Percentiles rank a stretch among this genome's conserved stretches.
phyloP scores from a whole-genome alignment of 202 grass and related monocot genomes.

The Schoenoplectus triqueter region DNA sequence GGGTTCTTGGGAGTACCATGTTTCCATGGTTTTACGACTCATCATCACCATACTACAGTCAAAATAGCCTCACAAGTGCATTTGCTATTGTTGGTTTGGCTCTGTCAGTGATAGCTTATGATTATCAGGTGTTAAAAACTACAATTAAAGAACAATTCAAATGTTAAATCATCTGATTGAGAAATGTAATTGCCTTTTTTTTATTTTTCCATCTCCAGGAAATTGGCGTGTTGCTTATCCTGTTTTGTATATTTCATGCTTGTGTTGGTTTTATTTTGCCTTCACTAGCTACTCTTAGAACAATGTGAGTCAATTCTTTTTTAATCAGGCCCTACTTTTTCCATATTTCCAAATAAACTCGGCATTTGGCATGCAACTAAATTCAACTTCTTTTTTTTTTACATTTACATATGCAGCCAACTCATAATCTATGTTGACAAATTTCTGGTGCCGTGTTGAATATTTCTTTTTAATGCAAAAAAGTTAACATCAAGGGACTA shows the following conservation, averaged over 20 bases:
- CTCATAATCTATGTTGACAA: neutral
- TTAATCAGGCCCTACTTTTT: neutral
- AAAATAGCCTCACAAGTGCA: constrained; percentile 71
- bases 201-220: constrained; percentile 53
- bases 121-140: constrained; percentile 69
- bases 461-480: neutral
- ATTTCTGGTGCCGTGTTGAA: neutral
- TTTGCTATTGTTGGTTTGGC: constrained; percentile 51
- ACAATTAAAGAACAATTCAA: neutral
- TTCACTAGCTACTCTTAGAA: constrained; percentile 77
- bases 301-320: constrained; percentile 58
- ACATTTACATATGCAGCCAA: neutral
- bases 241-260: constrained; percentile 83
- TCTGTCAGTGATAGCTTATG: constrained; percentile 76
- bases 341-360: neutral
- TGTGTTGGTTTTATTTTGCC: constrained; percentile 89
- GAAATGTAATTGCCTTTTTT: constrained; percentile 10
- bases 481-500: neutral
- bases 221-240: constrained; percentile 67
- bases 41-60: constrained; percentile 49
- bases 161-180: constrained; percentile 17
- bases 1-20: constrained; percentile 70
- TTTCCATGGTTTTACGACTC: constrained; percentile 81
- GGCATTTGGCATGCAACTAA: neutral
- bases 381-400: neutral